Base-by-base conservation (phyloP, 2,329 filamentous ascomycete species). In the Paraphoma sp. region DNA sequence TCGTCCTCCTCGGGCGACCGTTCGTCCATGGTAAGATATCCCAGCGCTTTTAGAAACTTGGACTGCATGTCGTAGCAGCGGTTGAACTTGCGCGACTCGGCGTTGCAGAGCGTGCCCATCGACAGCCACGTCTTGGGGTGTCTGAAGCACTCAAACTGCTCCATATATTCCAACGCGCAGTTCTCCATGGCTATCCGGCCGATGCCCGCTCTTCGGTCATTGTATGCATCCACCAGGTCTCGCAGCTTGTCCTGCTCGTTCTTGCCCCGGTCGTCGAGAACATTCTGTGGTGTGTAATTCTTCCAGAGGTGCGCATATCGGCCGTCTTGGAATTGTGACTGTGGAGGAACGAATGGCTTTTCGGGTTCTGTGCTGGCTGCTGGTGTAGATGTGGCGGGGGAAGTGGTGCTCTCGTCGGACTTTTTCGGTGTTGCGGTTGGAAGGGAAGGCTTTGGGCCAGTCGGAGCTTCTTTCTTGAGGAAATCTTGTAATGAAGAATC, bases 221-320 rank as follows among this genome's bases (percentile, higher is more conserved):
- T 96, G 83, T 89, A 96, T 6, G 87, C 88, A 51, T 94, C 89
- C 49, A 97, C 81, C 53, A 98, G 88, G 73, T 92, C 87, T 74
- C 86, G 84, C 63, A 96, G 84, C 75, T 90, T 90, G 72, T 97
- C 93, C 69, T 92, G 87, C 67, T 95, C 90, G 40, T 86, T 87
- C 73, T 90, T 90, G 17, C 83, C 83, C 58, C 87, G 86, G 47
- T 85, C 83, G 69, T 94, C 89, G 57, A 96, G 80, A 54, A 90
- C 82, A 36, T 82, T 74, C 50, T 91, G 87, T 8, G 94, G 89
- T 56, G 85, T 85, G 82, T 99, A 99, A 56, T 86, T 92, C 78
- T 93, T 94, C 95, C 95, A 99, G 31, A 99, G 82, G 74, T 98
- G 86, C 53, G 93, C 92, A 78, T 91, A 91, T 57, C 89, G 86